Conservation (phyloP, 2,329 filamentous ascomycete species). For the Cytospora leucostoma region DNA sequence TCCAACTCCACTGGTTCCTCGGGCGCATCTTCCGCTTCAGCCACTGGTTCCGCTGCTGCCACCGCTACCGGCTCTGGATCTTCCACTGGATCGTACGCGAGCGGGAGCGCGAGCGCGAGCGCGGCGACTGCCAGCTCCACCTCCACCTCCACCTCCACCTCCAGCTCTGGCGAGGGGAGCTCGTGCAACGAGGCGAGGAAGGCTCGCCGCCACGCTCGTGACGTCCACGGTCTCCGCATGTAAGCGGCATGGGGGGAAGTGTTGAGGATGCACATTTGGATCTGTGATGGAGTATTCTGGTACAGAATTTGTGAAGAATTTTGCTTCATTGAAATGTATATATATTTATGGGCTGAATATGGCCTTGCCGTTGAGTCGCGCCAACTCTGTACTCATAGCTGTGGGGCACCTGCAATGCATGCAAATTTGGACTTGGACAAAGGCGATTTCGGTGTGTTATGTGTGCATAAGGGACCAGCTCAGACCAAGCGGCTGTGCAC, state of each 20-base stretch:
- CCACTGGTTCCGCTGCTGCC: conserved; percentile 27
- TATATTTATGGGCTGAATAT: conserved; percentile 10
- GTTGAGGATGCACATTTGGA: not conserved
- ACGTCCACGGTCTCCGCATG: conserved; percentile 9
- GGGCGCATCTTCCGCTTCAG: conserved; percentile 29
- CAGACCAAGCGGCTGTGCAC: not conserved
- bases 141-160: conserved; percentile 14
- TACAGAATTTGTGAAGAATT: not conserved
- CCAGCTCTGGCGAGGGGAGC: conserved; percentile 8
- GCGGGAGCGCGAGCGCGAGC: conserved; percentile 12
- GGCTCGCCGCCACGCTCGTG: conserved; percentile 23
- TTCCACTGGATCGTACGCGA: conserved; percentile 18
- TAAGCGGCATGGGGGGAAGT: not conserved
- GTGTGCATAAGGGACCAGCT: not conserved
- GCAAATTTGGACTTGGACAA: conserved; percentile 7
- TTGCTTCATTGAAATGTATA: conserved; percentile 19
- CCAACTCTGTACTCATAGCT: conserved; percentile 11
- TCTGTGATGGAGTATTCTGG: not conserved
- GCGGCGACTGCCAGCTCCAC: conserved; percentile 23
- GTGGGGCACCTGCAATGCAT: conserved; percentile 6
- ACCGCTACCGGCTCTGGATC: conserved; percentile 28
- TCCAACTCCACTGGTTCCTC: conserved; percentile 31
- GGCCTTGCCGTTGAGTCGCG: conserved; percentile 8
- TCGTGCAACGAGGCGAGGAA: conserved; percentile 10
- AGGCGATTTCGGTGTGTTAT: not conserved